Evolutionary conservation across 768 basidiomycete genomes (phyloP).

Genomic region (Suillus placidus): DNA sequence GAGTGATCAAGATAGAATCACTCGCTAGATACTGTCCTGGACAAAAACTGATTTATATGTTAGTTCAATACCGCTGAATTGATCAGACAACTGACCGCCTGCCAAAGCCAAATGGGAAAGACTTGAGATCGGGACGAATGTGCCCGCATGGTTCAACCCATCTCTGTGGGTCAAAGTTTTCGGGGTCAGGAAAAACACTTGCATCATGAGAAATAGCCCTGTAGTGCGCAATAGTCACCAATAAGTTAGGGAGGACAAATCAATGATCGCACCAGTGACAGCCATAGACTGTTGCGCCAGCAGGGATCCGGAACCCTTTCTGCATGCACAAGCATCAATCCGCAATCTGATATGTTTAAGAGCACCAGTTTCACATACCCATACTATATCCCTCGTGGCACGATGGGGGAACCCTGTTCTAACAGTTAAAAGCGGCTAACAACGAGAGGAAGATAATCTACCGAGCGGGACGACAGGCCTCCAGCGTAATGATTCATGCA

Average conservation of each 20-base stretch:
- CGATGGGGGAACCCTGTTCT: slow-evolving; percentile 51
- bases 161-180: slow-evolving; percentile 57
- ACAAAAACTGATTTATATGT: slow-evolving; percentile 45
- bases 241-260: not conserved
- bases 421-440: not conserved
- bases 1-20: slow-evolving; percentile 59
- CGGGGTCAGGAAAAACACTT: slow-evolving; percentile 50
- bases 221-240: not conserved
- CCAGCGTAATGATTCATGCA: slow-evolving; percentile 36
- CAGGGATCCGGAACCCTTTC: slow-evolving; percentile 25
- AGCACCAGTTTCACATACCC: slow-evolving; percentile 35
- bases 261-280: slow-evolving; percentile 19
- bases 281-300: slow-evolving; percentile 25
- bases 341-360: not conserved
- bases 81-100: slow-evolving; percentile 30
- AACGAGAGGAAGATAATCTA: slow-evolving; percentile 1
- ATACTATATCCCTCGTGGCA: slow-evolving; percentile 60
- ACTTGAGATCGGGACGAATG: slow-evolving; percentile 48
- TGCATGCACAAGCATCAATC: slow-evolving; percentile 16
- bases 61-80: not conserved
- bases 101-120: slow-evolving; percentile 58
- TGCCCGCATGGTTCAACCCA: slow-evolving; percentile 50
- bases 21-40: slow-evolving; percentile 53
- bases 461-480: slow-evolving; percentile 28
- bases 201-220: slow-evolving; percentile 58